Base-by-base conservation (phyloP, 306 rosid genomes). In the Biancaea sappan region DNA sequence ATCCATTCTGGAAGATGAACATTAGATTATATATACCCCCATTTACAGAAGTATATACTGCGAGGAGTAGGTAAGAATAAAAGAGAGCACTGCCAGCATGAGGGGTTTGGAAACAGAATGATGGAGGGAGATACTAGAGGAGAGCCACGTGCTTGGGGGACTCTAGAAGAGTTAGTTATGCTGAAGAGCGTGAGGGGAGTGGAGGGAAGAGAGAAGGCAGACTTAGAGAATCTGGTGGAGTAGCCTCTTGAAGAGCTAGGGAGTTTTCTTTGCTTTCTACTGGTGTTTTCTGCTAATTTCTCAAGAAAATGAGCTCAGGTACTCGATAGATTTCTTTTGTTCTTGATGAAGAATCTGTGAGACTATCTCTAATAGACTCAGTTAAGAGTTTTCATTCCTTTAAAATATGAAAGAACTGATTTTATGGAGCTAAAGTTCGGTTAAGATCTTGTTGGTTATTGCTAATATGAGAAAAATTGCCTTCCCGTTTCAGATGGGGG, bases 401-500 rank as follows among this genome's bases (percentile, higher is more conserved):
- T 51, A 22, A 37, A 34, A 32, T 68, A n/a, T 48, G 41, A 34
- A n/a, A 18, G 60, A 31, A 21, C 48, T 61, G 19, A 13, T 25
- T 35, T 56, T 48, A 19, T 28, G 13, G 35, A 40, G 38, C 62
- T 40, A 40, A 62, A 29, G 13, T 4, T 35, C 21, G 37, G 44
- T 44, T 11, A 52, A 40, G 44, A 37, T 61, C 7, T 44, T 56
- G 51, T 77, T 76, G 25, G 69, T 38, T 56, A 69, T 78, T 43
- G 69, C 57, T 82, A 41, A 41, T 67, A 72, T n/a, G 46, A 69
- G 41, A 68, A 69, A 72, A 51, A 29, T 79, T 21, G 28, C 67
- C 60, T 84, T 35, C 14, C 71, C 54, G 15, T 84, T 84, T 71
- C 83, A 91, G 98, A 86, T 81, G 82, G 93, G 86, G 97, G 69